A percentile compares a stretch with the other conserved stretches of the same genome.
phyloP scores from a whole-genome alignment of 306 rosid species.

The barrel medic (Medicago truncatula) region MtrunA17r5.0-ANR NC_053044.1:51569001-51569500 shows the following conservation, averaged over 20 bases:
- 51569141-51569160: background rate
- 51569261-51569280: background rate
- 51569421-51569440: conserved; percentile 3
- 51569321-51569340: background rate
- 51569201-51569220: too few relatives aligned
- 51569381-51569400: background rate
- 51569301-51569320: background rate
- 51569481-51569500: conserved; percentile 1
- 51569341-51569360: too few relatives aligned
- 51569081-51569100: background rate
- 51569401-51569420: background rate
- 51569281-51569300: background rate
- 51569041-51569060: background rate
- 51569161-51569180: background rate
- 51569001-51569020: background rate
- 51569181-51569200: too few relatives aligned
- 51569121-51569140: background rate
- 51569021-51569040: background rate
- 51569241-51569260: background rate
- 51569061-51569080: background rate
- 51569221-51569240: too few relatives aligned
- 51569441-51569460: background rate
- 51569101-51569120: background rate
- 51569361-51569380: too few relatives aligned
- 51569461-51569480: background rate